Evolutionary conservation across 2,329 filamentous ascomycete genomes (phyloP).

Genomic region (Talaromyces sp.): DNA sequence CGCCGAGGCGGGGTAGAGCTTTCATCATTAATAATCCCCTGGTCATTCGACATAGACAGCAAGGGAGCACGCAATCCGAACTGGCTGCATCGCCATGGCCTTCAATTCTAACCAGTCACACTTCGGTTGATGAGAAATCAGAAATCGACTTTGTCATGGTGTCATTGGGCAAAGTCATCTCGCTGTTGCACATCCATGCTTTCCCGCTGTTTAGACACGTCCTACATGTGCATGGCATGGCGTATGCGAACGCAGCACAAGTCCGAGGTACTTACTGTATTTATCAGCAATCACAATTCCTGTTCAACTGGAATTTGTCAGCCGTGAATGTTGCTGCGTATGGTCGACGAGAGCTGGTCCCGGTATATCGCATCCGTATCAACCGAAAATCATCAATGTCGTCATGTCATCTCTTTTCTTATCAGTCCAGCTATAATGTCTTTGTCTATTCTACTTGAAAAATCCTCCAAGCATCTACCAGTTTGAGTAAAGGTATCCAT

Average conservation of each 20-base stretch:
- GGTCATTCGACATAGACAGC: not conserved
- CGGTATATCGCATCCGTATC: not conserved
- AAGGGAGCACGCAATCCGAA: slow-evolving; percentile 25
- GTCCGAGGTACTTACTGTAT: not conserved
- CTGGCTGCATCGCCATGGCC: slow-evolving; percentile 11
- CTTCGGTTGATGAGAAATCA: slow-evolving; percentile 25
- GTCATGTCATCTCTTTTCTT: not conserved
- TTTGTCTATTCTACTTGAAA: not conserved
- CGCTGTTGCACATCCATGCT: not conserved
- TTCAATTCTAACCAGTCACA: not conserved
- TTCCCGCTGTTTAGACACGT: not conserved
- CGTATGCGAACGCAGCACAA: not conserved
- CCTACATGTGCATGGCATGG: not conserved
- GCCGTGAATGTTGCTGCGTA: not conserved
- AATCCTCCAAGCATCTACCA: slow-evolving; percentile 1
- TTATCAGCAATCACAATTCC: not conserved
- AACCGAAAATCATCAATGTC: not conserved
- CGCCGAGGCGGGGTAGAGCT: not conserved
- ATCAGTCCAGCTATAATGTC: not conserved
- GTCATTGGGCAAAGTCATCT: not conserved
- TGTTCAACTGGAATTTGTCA: not conserved
- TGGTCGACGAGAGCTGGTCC: not conserved
- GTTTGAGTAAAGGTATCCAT: slow-evolving; percentile 7
- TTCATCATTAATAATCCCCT: not conserved
- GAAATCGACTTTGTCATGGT: not conserved